phyloP scores from a whole-genome alignment of 164 flowering plant species.

The Echeveria elegans region DNA sequence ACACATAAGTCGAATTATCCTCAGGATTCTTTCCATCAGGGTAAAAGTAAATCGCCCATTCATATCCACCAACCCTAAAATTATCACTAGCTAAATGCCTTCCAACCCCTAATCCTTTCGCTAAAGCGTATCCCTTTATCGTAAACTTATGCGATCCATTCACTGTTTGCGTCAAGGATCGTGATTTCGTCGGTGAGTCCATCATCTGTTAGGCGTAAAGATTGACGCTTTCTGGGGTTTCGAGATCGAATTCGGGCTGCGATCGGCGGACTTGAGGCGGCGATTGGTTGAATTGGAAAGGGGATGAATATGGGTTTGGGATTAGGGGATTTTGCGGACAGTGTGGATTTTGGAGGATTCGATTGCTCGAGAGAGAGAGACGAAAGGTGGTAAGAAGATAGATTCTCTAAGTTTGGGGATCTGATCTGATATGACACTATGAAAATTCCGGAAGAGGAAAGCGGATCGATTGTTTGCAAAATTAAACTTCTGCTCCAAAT shows the following conservation, averaged over 20 bases:
- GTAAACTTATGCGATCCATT: slow-evolving; percentile 82
- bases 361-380: background rate
- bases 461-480: background rate
- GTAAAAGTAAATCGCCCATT: slow-evolving; percentile 77
- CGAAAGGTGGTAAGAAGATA: background rate
- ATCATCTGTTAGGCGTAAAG: background rate
- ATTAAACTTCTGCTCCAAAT: no score
- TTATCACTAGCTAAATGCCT: slow-evolving; percentile 80
- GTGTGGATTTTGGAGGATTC: no score
- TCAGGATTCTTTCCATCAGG: slow-evolving; percentile 82
- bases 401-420: background rate
- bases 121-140: slow-evolving; percentile 76
- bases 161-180: slow-evolving; percentile 18
- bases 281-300: background rate
- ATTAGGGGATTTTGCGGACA: background rate
- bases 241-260: no score
- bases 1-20: slow-evolving; percentile 71
- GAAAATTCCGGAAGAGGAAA: background rate
- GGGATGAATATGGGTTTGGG: background rate
- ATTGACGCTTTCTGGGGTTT: no score
- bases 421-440: background rate
- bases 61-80: slow-evolving; percentile 72
- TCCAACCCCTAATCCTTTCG: slow-evolving; percentile 88
- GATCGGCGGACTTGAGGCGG: background rate
- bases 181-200: slow-evolving; percentile 4